Evolutionary conservation across 2,329 filamentous ascomycete species (phyloP), one percentile per base, ranked within the genome.

Genomic region (Venturia carpophila): DNA sequence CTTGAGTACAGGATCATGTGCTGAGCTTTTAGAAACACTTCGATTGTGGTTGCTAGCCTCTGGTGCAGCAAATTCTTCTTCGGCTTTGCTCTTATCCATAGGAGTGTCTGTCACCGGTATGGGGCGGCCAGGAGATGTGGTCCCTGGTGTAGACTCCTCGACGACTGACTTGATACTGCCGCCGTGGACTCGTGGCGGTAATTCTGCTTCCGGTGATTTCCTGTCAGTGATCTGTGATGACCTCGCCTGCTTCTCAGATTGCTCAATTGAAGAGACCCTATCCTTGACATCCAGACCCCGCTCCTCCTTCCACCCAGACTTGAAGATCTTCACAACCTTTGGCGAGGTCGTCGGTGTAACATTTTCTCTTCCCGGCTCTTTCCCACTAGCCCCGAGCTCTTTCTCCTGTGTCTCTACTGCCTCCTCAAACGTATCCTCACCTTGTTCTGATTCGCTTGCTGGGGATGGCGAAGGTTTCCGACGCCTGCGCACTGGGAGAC

Each of bases 401-500:
- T 60, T 55, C 45, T 66, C 63, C 19, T 65, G 42, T 27, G 45
- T 66, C 52, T 67, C 65, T 13, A 67, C 69, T 30, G 68, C 70
- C 19, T 65, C 69, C 43, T 70, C 69, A 47, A 71, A 67, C 11
- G 64, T 66, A 15, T 66, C 65, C 63, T 68, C 66, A 10, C 41
- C 60, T 10, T 65, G 64, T 11, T 66, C 60, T 41, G 67, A 37
- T n/a, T 58, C 52, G 11, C 52, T 37, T 24, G 52, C 30, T 58
- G 30, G 52, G 5, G 52, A 58, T 9, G 52, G 52, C 19, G 52
- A 58, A n/a, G 52, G 52, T 21, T 37, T 58, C n/a, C 52, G 52
- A 34, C 52, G 52, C 7, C 27, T 37, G 63, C 70, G 70, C n/a
- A 73, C 67, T 21, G 74, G 73, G 41, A 77, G 67, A 5, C 75